Base-by-base conservation (phyloP, 129 eudicot species). In the Heracleum sosnowskyi region DNA sequence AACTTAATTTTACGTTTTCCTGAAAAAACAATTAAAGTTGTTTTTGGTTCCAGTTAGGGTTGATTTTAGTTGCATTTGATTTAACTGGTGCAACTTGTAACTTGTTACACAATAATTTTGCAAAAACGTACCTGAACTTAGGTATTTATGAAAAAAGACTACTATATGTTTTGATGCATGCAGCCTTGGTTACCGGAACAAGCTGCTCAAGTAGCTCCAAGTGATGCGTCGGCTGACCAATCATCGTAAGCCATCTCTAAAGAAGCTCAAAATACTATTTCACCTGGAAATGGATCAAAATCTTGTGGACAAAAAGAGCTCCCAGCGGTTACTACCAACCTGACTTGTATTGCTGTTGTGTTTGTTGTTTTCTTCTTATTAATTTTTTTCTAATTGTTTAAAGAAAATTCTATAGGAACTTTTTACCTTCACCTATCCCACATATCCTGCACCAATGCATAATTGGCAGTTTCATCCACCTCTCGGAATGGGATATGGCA, bases 231-330 rank as follows among this genome's bases (percentile, higher is more conserved):
- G 33, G 26, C 77, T 33, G 81, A 69, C 16, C 78, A 76, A 37
- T 62, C 86, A 69, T 49, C 89, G 74, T 80, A 85, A 80, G 80
- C 79, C 60, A 51, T 17, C 73, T 75, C 81, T 17, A 45, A 16
- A 35, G 44, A 64, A 13, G 40, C 55, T 76, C 83, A 75, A 55
- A 83, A 41, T 76, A 34, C 75, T 11, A 49, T 66, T 26, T 64
- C 57, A n/a, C 40, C 39, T 31, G 76, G n/a, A 47, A 83, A 73
- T 51, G 88, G 78, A 26, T 73, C 86, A 57, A 80, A 36, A 82
- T 28, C 85, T 75, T 45, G 70, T 17, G 84, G 78, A 82, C 82
- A 88, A 72, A 84, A 80, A 76, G 95, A 87, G 69, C 86, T 90
- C 60, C 95, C 91, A 35, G 78, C 63, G 85, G 91, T 86, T 84